These are phyloP conservation scores for Naganishia kalamii DNA, from an alignment of 768 basidiomycete species.

Conservation along the genomic window DNA sequence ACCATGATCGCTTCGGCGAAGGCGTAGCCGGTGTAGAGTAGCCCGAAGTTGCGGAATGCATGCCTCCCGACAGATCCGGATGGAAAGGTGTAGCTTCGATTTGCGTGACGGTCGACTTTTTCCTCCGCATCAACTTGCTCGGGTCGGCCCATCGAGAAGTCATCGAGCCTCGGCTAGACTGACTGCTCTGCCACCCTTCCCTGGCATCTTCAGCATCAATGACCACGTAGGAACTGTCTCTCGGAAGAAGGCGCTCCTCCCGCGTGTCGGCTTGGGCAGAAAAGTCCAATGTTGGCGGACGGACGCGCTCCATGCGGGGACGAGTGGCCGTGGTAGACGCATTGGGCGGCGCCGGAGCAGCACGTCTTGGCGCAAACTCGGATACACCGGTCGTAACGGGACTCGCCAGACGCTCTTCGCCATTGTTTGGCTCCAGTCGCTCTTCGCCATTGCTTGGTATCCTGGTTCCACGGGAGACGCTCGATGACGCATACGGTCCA, in stretches of 20 bases:
- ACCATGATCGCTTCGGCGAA: constrained; percentile 66
- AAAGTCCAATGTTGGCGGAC: constrained; percentile 1
- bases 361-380: constrained; percentile 13
- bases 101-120: constrained; percentile 23
- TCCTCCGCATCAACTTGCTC: constrained; percentile 36
- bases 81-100: constrained; percentile 34
- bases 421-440: constrained; percentile 4
- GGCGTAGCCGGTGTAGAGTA: constrained; percentile 21
- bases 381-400: not conserved
- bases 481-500: constrained; percentile 2
- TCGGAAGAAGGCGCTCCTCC: constrained; percentile 5
- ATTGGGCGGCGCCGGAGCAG: constrained; percentile 4
- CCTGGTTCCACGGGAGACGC: not conserved
- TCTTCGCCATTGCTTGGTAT: constrained; percentile 10
- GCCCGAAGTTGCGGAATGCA: constrained; percentile 18
- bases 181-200: constrained; percentile 13
- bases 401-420: constrained; percentile 5
- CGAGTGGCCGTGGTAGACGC: not conserved
- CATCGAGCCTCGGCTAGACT: constrained; percentile 12
- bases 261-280: not conserved
- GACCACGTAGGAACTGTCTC: constrained; percentile 41
- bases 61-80: constrained; percentile 23
- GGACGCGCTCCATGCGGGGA: constrained; percentile 7
- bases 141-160: constrained; percentile 24
- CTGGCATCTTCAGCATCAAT: constrained; percentile 11